A percentile compares a stretch with the other conserved stretches of the same genome.
Evolutionary conservation across 768 basidiomycete species (phyloP).

Genomic region (Gyrodon lividus): DNA sequence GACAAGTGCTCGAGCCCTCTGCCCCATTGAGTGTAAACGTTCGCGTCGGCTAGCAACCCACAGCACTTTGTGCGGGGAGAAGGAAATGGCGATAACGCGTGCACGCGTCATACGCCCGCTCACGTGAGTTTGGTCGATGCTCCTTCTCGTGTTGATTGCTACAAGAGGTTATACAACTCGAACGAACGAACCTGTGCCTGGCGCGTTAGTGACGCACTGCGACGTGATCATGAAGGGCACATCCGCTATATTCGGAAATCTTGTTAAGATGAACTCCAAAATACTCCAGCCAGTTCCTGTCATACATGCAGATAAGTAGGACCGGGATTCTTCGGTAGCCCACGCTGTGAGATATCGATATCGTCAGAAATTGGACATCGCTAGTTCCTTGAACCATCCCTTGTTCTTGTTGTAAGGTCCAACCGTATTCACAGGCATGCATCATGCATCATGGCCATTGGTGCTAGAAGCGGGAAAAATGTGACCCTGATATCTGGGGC

Average conservation of each 20-base stretch:
- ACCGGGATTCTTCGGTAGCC: background rate
- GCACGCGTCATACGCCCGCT: background rate
- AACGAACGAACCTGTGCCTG: too few relatives aligned
- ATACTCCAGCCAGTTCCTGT: background rate
- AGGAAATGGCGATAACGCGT: background rate
- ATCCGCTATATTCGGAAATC: background rate
- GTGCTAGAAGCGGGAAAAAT: background rate
- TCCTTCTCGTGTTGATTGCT: background rate
- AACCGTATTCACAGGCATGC: too few relatives aligned
- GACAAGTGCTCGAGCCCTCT: too few relatives aligned
- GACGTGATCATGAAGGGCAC: background rate
- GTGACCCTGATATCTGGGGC: background rate
- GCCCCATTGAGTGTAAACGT: background rate
- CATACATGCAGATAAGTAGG: too few relatives aligned
- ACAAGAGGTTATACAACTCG: background rate
- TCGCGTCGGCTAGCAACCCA: background rate
- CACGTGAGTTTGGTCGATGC: background rate
- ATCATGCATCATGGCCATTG: too few relatives aligned
- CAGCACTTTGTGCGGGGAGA: background rate
- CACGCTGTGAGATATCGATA: too few relatives aligned
- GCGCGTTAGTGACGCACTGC: too few relatives aligned
- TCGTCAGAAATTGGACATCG: too few relatives aligned
- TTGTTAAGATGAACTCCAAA: background rate
- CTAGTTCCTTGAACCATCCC: too few relatives aligned
- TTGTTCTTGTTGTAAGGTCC: too few relatives aligned